Base-by-base conservation (phyloP, 2,329 filamentous ascomycete genomes). In the Epichloe amarillans region DNA sequence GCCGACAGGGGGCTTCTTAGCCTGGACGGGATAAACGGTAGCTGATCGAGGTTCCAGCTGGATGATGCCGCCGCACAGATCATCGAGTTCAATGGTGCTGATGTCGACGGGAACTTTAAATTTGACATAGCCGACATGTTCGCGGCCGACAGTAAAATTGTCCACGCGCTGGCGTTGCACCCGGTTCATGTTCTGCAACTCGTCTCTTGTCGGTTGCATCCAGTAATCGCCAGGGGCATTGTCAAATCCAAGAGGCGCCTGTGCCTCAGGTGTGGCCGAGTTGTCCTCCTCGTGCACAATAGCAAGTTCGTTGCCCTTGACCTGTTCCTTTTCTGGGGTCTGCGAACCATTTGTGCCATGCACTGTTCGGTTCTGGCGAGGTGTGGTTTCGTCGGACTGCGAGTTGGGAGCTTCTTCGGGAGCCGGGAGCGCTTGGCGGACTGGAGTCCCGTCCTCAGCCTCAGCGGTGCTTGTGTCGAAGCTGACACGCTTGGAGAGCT, bases 21-120 rank as follows among this genome's bases (percentile, higher is more conserved):
- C 75, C 40, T 82, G 73, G 43, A 84, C 77, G 4, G 80, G 84
- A 62, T 98, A 98, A 7, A 97, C 93, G 0, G 91, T 95, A 23
- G 88, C 88, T 8, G 84, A 84, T 37, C 93, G 86, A 47, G 83
- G 76, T 42, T 80, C 77, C 46, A 97, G 79, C 49, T 82, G 74
- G 37, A 97, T 86, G 58, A 96, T 84, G 26, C 76, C 78, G 46
- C 78, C 86, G 47, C 80, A 84, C 23, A 98, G 76, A n/a, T 87
- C 78, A 56, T 95, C 87, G 2, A 95, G 69, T 49, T 90, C 79
- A 52, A 94, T 78, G 47, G 74, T 79, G 53, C 79, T 91, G 23
- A 98, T 75, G 66, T 98, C 91, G 36, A 95, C 88, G 1, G 84
- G 80, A 5, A 82, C 74, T 63, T 85, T 80, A 69, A 98, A 98